These are phyloP conservation scores for Eucalyptus regnans DNA, from an alignment of 345 rosid genomes.

Conservation along the genomic window DNA sequence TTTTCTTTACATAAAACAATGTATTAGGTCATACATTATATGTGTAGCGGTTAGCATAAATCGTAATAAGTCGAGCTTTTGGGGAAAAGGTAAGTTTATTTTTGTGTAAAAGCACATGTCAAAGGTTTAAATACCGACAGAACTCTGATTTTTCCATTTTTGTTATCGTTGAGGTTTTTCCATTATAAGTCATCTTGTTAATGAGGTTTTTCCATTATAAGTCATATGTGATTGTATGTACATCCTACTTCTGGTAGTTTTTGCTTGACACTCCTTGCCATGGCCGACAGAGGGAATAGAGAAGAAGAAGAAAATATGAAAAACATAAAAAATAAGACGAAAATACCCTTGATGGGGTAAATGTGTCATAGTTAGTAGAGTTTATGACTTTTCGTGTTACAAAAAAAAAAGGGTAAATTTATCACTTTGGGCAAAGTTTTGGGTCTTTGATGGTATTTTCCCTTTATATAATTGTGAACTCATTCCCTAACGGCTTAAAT, in stretches of 20 bases:
- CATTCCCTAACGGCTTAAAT: not conserved
- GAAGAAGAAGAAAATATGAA: too few species aligned
- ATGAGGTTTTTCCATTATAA: not conserved
- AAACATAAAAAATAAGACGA: too few species aligned
- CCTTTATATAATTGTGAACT: not conserved
- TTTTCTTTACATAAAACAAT: fast-evolving
- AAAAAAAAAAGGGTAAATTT: fast-evolving
- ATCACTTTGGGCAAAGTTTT: fast-evolving
- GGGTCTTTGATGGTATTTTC: fast-evolving
- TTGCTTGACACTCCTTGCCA: too few species aligned
- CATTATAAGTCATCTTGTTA: not conserved
- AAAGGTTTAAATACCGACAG: fast-evolving
- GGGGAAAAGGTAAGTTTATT: not conserved
- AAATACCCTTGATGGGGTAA: fast-evolving
- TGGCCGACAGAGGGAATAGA: fast-evolving
- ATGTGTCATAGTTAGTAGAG: too few species aligned
- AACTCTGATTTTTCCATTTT: not conserved
- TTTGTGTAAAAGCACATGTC: not conserved
- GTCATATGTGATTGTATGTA: not conserved
- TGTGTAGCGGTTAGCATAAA: not conserved
- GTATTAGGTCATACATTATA: too few species aligned
- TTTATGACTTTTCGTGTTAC: fast-evolving
- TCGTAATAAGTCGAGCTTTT: not conserved
- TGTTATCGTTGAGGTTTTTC: not conserved
- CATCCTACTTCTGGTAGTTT: not conserved